Evolutionary conservation across 2,329 filamentous ascomycete species (phyloP).

Genomic region (Trichoderma koningii): DNA sequence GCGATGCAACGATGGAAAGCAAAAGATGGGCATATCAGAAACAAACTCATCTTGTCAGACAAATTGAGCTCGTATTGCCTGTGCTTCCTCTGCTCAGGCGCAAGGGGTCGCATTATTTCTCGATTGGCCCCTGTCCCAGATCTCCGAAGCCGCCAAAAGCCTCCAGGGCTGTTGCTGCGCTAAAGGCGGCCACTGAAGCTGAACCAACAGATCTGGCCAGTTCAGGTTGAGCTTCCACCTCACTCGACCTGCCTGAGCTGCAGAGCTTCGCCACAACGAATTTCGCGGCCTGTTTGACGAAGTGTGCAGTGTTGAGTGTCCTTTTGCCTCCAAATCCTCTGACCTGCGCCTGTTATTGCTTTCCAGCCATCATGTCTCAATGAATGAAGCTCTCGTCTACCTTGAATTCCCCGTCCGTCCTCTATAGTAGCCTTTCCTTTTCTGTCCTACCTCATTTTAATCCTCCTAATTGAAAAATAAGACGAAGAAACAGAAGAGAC

Average conservation of each 20-base stretch:
- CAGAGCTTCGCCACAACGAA: constrained; percentile 31
- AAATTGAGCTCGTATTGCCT: too few relatives aligned
- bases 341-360: constrained; percentile 6
- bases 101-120: constrained; percentile 15
- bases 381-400: constrained; percentile 11
- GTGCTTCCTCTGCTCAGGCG: too few relatives aligned
- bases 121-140: constrained; percentile 26
- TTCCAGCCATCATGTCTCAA: constrained; percentile 25
- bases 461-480: constrained; percentile 7
- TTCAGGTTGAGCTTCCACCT: constrained; percentile 22
- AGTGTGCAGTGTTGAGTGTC: not conserved
- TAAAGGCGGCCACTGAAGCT: constrained; percentile 16
- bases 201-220: constrained; percentile 24
- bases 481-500: not conserved
- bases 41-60: too few relatives aligned
- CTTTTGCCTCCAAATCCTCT: constrained; percentile 21
- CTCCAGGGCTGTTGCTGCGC: not conserved
- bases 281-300: constrained; percentile 31
- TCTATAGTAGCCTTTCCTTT: constrained; percentile 17
- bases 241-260: too few relatives aligned
- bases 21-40: too few relatives aligned
- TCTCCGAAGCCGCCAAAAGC: constrained; percentile 20
- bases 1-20: too few relatives aligned
- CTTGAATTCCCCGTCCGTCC: not conserved
- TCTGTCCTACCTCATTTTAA: constrained; percentile 23